Percentiles rank a stretch among this genome's conserved stretches.
Conservation (phyloP, 1,284 basidiomycete genomes). For the Exsudoporus floridanus region DNA sequence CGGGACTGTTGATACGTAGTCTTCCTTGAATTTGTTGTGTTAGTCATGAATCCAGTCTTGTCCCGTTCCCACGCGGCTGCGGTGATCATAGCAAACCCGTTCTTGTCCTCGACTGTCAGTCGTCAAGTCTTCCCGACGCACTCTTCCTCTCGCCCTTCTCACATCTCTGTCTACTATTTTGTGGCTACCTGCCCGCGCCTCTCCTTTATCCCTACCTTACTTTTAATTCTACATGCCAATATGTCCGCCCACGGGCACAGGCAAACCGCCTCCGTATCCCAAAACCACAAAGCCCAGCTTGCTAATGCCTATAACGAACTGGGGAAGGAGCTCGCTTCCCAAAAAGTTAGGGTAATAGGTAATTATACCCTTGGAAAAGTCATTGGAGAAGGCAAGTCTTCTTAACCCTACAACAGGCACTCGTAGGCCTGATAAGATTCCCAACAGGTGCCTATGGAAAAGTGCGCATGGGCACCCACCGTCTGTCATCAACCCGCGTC, state of each 20-base stretch:
- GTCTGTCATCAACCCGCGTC: constrained; percentile 84
- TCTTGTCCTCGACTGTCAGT: constrained; percentile 9
- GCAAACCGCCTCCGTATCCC: constrained; percentile 62
- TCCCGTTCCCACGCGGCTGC: constrained; percentile 26
- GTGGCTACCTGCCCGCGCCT: constrained; percentile 41
- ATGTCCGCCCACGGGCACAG: constrained; percentile 56
- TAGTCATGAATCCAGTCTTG: too few species aligned
- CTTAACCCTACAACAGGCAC: constrained; percentile 14
- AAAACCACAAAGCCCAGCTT: constrained; percentile 84
- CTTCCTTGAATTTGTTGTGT: constrained; percentile 27
- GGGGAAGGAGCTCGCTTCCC: constrained; percentile 89
- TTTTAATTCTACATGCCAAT: constrained; percentile 39
- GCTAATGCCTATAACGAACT: constrained; percentile 96
- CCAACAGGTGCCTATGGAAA: constrained; percentile 84
- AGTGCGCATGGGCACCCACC: constrained; percentile 90
- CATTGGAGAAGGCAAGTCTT: constrained; percentile 87
- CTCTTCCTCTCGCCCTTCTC: constrained; percentile 14
- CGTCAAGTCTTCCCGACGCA: constrained; percentile 5
- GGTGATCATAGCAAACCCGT: constrained; percentile 10
- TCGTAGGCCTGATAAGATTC: constrained; percentile 30
- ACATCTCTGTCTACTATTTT: constrained; percentile 20
- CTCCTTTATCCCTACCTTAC: constrained; percentile 40
- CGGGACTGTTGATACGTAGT: constrained; percentile 30
- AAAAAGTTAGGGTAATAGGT: constrained; percentile 87
- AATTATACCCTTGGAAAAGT: constrained; percentile 94